These are phyloP conservation scores for Drosera spatulata DNA, from an alignment of 179 eudicot species.

Conservation along the genomic window DNA sequence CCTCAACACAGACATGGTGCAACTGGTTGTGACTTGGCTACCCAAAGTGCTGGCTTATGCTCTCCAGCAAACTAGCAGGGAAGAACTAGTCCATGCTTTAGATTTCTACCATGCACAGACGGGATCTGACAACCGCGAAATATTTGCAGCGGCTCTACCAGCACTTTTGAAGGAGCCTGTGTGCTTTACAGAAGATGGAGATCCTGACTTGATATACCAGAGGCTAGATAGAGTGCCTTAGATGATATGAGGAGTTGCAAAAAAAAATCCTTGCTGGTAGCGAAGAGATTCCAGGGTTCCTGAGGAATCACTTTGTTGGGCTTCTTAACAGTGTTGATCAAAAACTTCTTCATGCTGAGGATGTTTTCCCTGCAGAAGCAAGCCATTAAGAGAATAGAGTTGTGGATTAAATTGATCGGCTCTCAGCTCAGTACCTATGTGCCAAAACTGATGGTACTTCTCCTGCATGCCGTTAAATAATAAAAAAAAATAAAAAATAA, in stretches of 20 bases:
- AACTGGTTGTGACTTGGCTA: conserved; percentile 57
- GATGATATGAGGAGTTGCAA: conserved; percentile 75
- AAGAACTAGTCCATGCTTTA: conserved; percentile 50
- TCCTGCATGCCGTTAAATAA: conserved; percentile 82
- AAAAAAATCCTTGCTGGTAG: conserved; percentile 62
- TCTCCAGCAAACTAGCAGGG: conserved; percentile 67
- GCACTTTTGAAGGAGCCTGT: conserved; percentile 77
- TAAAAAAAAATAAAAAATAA: too few species aligned
- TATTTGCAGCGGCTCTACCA: conserved; percentile 82
- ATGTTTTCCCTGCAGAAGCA: conserved; percentile 74
- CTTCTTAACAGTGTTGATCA: conserved; percentile 87
- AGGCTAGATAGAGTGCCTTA: conserved; percentile 82
- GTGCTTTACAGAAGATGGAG: conserved; percentile 62
- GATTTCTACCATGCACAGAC: conserved; percentile 72
- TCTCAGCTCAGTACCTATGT: conserved; percentile 90
- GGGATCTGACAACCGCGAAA: conserved; percentile 58
- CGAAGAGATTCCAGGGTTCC: conserved; percentile 81
- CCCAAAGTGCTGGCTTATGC: conserved; percentile 95
- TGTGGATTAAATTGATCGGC: conserved; percentile 93
- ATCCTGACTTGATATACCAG: conserved; percentile 47
- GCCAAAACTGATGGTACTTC: conserved; percentile 97
- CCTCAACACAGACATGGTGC: conserved; percentile 59
- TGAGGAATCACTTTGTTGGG: conserved; percentile 79
- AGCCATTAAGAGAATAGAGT: conserved; percentile 79
- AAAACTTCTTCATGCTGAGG: conserved; percentile 75